A percentile compares a stretch with the other conserved stretches of the same genome.
Evolutionary conservation across 768 basidiomycete species (phyloP).

Genomic region (Krasilnikovozyma curviuscula): DNA sequence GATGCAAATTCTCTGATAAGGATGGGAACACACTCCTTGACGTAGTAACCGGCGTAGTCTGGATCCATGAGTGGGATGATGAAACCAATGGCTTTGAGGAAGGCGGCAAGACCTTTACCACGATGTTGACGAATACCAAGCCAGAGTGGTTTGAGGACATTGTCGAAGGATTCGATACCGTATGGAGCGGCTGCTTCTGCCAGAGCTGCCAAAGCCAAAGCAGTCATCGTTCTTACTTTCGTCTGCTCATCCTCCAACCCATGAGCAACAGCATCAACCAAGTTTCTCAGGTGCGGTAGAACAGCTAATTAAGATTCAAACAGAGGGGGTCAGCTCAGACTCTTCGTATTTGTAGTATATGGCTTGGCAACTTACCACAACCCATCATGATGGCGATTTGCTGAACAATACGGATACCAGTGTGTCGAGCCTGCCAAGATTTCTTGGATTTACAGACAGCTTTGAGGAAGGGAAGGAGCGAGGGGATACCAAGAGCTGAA

Average conservation of each 20-base stretch:
- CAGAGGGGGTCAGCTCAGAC: too few species aligned
- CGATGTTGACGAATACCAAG: slow-evolving; percentile 83
- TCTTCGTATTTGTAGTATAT: too few species aligned
- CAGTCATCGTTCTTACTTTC: slow-evolving; percentile 92
- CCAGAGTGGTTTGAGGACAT: slow-evolving; percentile 87
- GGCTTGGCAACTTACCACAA: too few species aligned
- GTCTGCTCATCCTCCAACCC: slow-evolving; percentile 87
- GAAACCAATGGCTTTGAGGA: slow-evolving; percentile 94
- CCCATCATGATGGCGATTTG: slow-evolving; percentile 99
- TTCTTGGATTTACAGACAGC: slow-evolving; percentile 98
- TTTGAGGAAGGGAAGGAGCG: slow-evolving; percentile 91
- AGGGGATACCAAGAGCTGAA: slow-evolving; percentile 92
- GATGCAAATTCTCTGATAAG: slow-evolving; percentile 85
- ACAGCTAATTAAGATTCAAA: too few species aligned
- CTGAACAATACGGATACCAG: slow-evolving; percentile 97
- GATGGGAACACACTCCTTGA: slow-evolving; percentile 49
- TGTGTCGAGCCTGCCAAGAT: slow-evolving; percentile 98
- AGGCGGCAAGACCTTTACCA: slow-evolving; percentile 84
- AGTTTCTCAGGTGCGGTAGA: slow-evolving; percentile 83
- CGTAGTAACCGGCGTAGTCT: slow-evolving; percentile 97
- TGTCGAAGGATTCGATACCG: slow-evolving; percentile 98
- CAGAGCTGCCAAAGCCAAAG: slow-evolving; percentile 71
- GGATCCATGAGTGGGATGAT: slow-evolving; percentile 99
- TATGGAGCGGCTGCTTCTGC: slow-evolving; percentile 96
- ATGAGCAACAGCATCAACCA: slow-evolving; percentile 89